Evolutionary conservation across 192 early-diverging fungal genomes (phyloP).

Genomic region (Backusella luteola): DNA sequence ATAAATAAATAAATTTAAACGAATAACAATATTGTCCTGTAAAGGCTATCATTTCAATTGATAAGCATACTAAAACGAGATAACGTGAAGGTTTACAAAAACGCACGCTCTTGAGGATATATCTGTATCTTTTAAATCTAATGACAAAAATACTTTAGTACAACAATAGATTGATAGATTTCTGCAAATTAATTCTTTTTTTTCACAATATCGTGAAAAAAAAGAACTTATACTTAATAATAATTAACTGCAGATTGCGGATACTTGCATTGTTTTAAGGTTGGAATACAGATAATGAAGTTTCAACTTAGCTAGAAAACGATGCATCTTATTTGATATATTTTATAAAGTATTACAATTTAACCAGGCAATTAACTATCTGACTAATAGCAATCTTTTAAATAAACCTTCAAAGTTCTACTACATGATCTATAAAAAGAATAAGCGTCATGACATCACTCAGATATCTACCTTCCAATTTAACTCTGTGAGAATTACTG

Average conservation of each 20-base stretch:
- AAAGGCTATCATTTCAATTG: not conserved
- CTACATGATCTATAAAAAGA: too few species aligned
- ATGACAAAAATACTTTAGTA: not conserved
- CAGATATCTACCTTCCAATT: not conserved
- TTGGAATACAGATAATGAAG: not conserved
- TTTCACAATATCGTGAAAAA: not conserved
- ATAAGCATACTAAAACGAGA: not conserved
- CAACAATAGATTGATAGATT: not conserved
- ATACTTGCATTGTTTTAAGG: not conserved
- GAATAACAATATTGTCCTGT: not conserved
- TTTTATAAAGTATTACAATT: not conserved
- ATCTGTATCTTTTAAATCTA: not conserved
- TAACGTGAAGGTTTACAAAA: not conserved
- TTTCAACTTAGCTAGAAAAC: not conserved
- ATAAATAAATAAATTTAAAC: not conserved
- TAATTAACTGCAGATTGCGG: not conserved
- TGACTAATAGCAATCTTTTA: not conserved
- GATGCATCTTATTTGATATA: not conserved
- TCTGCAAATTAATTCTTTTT: not conserved
- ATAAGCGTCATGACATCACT: too few species aligned
- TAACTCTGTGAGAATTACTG: too few species aligned
- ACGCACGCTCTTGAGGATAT: not conserved
- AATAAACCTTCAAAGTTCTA: not conserved
- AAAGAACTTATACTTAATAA: not conserved
- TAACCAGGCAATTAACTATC: not conserved